These are phyloP conservation scores for Bacidia rubella DNA, from an alignment of 495 filamentous ascomycete species.

Conservation along the genomic window DNA sequence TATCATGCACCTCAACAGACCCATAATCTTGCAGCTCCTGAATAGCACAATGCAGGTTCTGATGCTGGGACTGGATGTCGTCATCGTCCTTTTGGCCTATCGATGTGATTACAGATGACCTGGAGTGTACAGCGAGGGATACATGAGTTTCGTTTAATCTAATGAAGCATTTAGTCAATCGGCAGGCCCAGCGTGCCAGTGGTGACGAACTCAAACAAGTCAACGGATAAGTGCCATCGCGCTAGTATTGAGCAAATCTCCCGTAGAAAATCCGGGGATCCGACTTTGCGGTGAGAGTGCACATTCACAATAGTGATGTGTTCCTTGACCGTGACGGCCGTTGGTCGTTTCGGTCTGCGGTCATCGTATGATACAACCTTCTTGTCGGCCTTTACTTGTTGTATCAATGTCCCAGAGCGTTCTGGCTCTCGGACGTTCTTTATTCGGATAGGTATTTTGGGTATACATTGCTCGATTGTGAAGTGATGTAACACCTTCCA, in stretches of 20 bases:
- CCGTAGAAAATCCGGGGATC: slow-evolving; percentile 84
- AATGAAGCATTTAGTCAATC: slow-evolving; percentile 31
- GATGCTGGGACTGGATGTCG: slow-evolving; percentile 37
- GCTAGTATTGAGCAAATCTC: slow-evolving; percentile 80
- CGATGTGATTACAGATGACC: slow-evolving; percentile 26
- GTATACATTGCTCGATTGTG: slow-evolving; percentile 97
- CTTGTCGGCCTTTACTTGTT: slow-evolving; percentile 27
- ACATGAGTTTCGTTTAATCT: slow-evolving; percentile 91
- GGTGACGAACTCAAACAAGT: slow-evolving; percentile 35
- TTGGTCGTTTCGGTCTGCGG: slow-evolving; percentile 55
- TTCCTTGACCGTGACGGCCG: slow-evolving; percentile 91
- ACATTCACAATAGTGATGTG: slow-evolving; percentile 88
- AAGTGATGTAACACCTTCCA: slow-evolving; percentile 56
- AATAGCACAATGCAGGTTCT: slow-evolving; percentile 50
- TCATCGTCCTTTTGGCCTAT: slow-evolving; percentile 41
- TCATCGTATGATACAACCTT: not conserved
- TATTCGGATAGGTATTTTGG: slow-evolving; percentile 88
- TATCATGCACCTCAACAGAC: slow-evolving; percentile 65
- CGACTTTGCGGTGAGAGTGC: slow-evolving; percentile 77
- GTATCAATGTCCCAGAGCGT: slow-evolving; percentile 76
- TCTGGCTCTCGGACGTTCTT: slow-evolving; percentile 96
- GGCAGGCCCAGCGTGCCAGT: not conserved
- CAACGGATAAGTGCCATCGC: slow-evolving; percentile 65
- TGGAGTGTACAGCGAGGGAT: slow-evolving; percentile 81
- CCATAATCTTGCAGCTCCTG: slow-evolving; percentile 64